These are phyloP conservation scores for Pachyrhizus erosus DNA, from an alignment of 306 rosid genomes.

Conservation along the genomic window DNA sequence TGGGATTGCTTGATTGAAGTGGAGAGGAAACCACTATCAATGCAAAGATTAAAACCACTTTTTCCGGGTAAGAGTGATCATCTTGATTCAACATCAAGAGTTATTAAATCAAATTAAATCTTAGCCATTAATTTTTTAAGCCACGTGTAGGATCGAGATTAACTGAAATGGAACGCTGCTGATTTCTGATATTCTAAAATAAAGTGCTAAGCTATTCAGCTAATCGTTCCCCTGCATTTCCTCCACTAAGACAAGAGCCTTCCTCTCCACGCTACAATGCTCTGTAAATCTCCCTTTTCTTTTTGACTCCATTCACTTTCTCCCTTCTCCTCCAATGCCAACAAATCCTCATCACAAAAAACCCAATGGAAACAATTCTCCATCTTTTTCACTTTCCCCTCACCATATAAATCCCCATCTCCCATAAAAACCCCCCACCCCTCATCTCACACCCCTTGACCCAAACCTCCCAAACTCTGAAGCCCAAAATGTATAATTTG, in stretches of 20 bases:
- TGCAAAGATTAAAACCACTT: conserved; percentile 28
- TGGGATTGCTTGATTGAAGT: conserved; percentile 40
- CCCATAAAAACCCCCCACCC: too few relatives aligned
- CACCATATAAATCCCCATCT: background rate
- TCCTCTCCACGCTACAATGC: conserved; percentile 29
- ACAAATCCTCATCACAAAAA: conserved; percentile 13
- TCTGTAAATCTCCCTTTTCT: background rate
- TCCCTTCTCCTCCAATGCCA: conserved; percentile 8
- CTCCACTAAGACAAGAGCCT: conserved; percentile 27
- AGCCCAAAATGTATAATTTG: conserved; percentile 6
- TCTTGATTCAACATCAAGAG: conserved; percentile 29
- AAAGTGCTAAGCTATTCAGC: background rate
- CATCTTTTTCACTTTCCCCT: background rate
- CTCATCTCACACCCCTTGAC: background rate
- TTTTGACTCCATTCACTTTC: conserved; percentile 18
- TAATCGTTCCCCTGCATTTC: conserved; percentile 4
- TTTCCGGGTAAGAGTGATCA: conserved; percentile 30
- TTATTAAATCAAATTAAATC: too few relatives aligned
- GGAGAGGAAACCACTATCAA: conserved; percentile 21
- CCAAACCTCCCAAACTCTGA: background rate
- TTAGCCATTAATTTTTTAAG: too few relatives aligned
- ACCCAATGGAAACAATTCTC: background rate
- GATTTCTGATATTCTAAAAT: background rate
- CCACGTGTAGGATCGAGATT: too few relatives aligned
- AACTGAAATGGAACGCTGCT: too few relatives aligned